Conservation (phyloP, 495 filamentous ascomycete genomes). For the Lepidopterella palustris region DNA sequence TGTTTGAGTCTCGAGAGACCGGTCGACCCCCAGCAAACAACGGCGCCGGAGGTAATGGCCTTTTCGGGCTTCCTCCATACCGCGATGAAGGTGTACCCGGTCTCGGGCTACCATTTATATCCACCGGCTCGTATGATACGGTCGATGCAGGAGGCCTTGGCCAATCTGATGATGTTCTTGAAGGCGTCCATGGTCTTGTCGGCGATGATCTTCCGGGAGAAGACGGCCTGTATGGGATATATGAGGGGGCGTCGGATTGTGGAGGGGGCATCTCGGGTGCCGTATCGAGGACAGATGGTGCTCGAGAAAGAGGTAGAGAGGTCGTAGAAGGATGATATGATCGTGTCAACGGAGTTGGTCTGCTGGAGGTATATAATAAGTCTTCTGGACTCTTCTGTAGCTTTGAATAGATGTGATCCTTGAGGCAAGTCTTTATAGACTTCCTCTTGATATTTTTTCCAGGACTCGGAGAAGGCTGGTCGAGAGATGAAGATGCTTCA, state of each 20-base stretch:
- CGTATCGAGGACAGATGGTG: conserved; percentile 49
- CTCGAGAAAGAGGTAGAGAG: conserved; percentile 41
- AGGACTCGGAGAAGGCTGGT: not conserved
- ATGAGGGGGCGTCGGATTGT: conserved; percentile 43
- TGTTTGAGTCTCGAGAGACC: conserved; percentile 42
- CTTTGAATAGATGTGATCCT: conserved; percentile 12
- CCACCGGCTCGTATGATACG: conserved; percentile 72
- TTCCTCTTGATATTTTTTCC: conserved; percentile 15
- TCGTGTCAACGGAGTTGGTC: conserved; percentile 33
- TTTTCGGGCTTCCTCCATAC: conserved; percentile 76
- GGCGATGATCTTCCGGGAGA: conserved; percentile 48
- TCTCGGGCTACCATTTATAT: conserved; percentile 81
- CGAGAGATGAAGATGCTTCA: conserved; percentile 11
- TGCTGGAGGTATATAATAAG: conserved; percentile 27
- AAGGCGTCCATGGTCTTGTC: conserved; percentile 67
- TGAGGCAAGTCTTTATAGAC: conserved; percentile 28
- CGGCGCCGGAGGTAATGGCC: conserved; percentile 87
- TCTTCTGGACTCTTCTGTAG: conserved; percentile 6
- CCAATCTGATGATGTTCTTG: conserved; percentile 57
- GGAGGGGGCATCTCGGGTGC: conserved; percentile 54
- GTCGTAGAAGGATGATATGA: conserved; percentile 38
- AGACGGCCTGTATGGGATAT: conserved; percentile 36
- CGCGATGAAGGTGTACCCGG: conserved; percentile 83
- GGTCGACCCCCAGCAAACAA: conserved; percentile 58
- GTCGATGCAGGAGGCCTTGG: conserved; percentile 60